Evolutionary conservation across 2,329 filamentous ascomycete species (phyloP), one percentile per base, ranked within the genome.

Genomic region (Podosphaera xanthii): DNA sequence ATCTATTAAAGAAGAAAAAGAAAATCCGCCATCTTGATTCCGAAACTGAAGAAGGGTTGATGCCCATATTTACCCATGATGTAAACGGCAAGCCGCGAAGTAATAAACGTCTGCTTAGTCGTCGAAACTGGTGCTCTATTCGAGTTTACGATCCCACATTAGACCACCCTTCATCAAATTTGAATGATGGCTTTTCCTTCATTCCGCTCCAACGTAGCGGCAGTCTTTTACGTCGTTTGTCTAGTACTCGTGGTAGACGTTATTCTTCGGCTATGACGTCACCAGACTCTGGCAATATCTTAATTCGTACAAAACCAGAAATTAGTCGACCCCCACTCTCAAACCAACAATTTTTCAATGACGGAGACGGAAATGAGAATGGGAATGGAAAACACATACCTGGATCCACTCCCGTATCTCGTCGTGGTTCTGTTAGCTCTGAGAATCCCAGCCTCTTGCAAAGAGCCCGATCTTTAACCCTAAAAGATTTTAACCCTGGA

Each of bases 121-220:
- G 92, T 61, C 80, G 92, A 38, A 98, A 98, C 69, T 98, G 91
- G 87, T 97, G 91, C 70, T 87, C 88, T 2, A 94, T 98, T 65
- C 80, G 86, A 58, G 78, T 86, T 68, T 97, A 94, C 72, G 75
- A 80, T 8, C 89, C 90, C 1, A 14, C 14, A 2, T 75, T 73
- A 40, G 94, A 87, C 0, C 89, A 89, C 10, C 80, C 81, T 8
- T 31, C 10, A 48, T 50, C 57, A 34, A 42, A 42, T 2, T 77
- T 75, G 35, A 71, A 69, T 53, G 71, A 74, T 61, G 74, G 72
- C 38, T 71, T 68, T 58, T 70, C 72, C 2, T 73, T 70, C 22
- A 66, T 30, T 30, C 38, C 58, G 30, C 50, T 52, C 12, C 34
- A 2, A 73, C 70, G 31, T 65, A 68, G 40, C 65, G 67, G 62